Conservation (phyloP, 2,329 filamentous ascomycete species). For the Graphilbum sp. region DNA sequence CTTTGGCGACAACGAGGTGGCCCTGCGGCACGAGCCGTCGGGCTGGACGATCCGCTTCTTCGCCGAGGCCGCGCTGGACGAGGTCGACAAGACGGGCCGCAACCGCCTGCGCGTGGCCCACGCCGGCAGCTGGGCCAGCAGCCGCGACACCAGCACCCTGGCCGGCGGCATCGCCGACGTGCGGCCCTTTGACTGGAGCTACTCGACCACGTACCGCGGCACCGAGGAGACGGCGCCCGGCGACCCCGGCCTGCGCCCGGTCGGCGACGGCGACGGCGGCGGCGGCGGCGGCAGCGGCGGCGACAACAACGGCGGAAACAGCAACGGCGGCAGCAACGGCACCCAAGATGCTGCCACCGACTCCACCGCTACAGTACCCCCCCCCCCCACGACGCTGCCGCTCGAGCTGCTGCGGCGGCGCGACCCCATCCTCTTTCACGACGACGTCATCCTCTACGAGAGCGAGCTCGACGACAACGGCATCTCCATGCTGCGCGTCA, state of each 20-base stretch:
- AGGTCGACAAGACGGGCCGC: constrained; percentile 83
- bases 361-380: neutral
- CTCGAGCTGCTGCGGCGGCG: constrained; percentile 72
- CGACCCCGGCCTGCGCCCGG: too few relatives aligned
- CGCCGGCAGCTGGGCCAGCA: constrained; percentile 65
- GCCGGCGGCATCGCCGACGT: constrained; percentile 85
- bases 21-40: constrained; percentile 55
- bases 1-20: constrained; percentile 83
- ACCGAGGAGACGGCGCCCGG: constrained; percentile 22
- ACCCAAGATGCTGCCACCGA: neutral
- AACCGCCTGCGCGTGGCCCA: constrained; percentile 90
- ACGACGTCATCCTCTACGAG: constrained; percentile 91
- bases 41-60: constrained; percentile 71
- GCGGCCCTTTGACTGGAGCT: constrained; percentile 96
- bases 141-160: constrained; percentile 56
- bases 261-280: too few relatives aligned
- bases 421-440: constrained; percentile 92
- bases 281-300: neutral
- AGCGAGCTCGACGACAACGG: constrained; percentile 97
- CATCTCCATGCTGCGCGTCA: constrained; percentile 77
- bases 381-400: constrained; percentile 38
- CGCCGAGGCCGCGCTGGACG: constrained; percentile 73
- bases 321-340: neutral
- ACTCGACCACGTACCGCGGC: constrained; percentile 76
- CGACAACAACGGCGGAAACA: neutral